Evolutionary conservation across 306 rosid genomes (phyloP), one percentile per base, ranked within the genome.

Genomic region (Cucurbita moschata): DNA sequence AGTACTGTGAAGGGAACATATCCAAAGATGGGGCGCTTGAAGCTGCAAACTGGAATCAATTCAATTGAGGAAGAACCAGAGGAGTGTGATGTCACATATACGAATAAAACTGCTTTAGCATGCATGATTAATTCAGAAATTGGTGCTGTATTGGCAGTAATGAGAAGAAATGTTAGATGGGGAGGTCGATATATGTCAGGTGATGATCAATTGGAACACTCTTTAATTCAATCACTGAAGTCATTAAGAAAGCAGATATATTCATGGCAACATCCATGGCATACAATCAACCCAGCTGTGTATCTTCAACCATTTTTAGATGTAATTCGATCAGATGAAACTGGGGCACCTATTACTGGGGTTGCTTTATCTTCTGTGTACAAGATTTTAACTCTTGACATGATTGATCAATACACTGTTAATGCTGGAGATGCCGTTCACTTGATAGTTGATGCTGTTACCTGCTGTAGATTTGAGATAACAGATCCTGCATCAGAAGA

Each of bases 151-250:
- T 84, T 94, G 84, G 95, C 97, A 5, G 96, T 94, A 23, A 94
- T 94, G 99, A 85, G 99, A 79, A 88, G 97, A 85, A 91, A 94
- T 81, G 97, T 89, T 40, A 84, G 96, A 80, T 94, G 97, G 99
- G 97, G 96, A 58, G 88, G 92, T 19, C 96, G 90, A 49, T 91
- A 88, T 85, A 86, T 86, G 82, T 84, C 97, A 4, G 90, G 97
- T n/a, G 99, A 94, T 75, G 99, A 95, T 86, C 97, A 91, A 83
- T 81, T 95, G 75, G 99, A 94, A 46, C 96, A 94, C 88, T 85
- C 89, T 76, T 85, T 94, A 42, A 89, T 94, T 82, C 92, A 86
- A 74, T 91, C 99, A 44, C 82, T 94, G 82, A 94, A 91, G 87
- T 86, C 84, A n/a, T 83, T 91, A 40, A 87, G 92, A 76, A 88